A percentile compares a stretch with the other conserved stretches of the same genome.
These are phyloP conservation scores for Graphium sp. DNA, from an alignment of 2,329 filamentous ascomycete genomes.

Conservation along the genomic window DNA sequence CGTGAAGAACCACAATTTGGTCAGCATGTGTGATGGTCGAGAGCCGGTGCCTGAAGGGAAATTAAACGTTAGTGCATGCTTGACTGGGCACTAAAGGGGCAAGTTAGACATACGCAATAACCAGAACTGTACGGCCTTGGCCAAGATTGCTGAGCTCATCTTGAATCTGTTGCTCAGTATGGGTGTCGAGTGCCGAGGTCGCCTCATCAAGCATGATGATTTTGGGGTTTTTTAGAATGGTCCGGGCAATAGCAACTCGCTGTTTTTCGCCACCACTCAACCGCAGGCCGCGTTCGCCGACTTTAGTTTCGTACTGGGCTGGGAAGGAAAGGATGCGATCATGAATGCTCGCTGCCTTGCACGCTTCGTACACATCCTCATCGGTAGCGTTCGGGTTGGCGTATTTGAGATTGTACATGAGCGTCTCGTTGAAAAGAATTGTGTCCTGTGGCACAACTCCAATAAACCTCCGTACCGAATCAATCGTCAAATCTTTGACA, in stretches of 20 bases:
- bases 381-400: conserved; percentile 68
- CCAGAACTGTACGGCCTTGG: conserved; percentile 75
- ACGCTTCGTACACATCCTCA: conserved; percentile 68
- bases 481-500: conserved; percentile 75
- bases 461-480: conserved; percentile 81
- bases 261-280: conserved; percentile 88
- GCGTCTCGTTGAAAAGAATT: conserved; percentile 80
- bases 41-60: conserved; percentile 46
- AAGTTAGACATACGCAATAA: conserved; percentile 59
- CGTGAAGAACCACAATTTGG: conserved; percentile 64
- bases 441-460: conserved; percentile 96
- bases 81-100: not conserved
- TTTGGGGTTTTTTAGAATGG: conserved; percentile 78
- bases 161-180: conserved; percentile 88
- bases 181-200: conserved; percentile 78
- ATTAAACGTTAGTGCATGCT: conserved; percentile 8
- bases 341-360: conserved; percentile 76
- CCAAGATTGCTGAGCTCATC: conserved; percentile 68
- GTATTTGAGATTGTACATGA: conserved; percentile 92
- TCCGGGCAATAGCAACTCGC: conserved; percentile 81
- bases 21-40: conserved; percentile 78
- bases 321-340: conserved; percentile 83
- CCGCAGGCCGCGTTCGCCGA: conserved; percentile 75
- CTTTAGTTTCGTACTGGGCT: conserved; percentile 75
- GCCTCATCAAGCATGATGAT: conserved; percentile 92